These are phyloP conservation scores for Neonectria ditissima DNA, from an alignment of 2,329 filamentous ascomycete species.

Conservation along the genomic window DNA sequence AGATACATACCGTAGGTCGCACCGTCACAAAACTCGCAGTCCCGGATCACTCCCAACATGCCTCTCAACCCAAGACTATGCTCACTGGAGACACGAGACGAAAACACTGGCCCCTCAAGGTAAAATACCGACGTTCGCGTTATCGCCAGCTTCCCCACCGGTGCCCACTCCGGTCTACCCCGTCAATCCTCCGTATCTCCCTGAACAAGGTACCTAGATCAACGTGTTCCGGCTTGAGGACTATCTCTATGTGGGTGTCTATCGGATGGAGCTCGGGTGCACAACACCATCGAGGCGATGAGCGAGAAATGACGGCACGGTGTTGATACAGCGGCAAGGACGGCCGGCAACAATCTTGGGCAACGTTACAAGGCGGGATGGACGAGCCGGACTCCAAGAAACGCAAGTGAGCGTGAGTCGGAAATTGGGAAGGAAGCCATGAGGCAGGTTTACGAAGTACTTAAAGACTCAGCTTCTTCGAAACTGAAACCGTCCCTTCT, in stretches of 20 bases:
- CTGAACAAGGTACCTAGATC: slow-evolving; percentile 26
- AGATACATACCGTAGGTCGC: slow-evolving; percentile 11
- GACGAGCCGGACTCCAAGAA: slow-evolving; percentile 7
- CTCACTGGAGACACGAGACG: slow-evolving; percentile 42
- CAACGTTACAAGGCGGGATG: slow-evolving; percentile 23
- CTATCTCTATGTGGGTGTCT: not conserved
- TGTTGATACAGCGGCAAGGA: slow-evolving; percentile 36
- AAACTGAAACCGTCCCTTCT: slow-evolving; percentile 4
- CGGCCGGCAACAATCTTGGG: slow-evolving; percentile 22
- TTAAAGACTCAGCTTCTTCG: slow-evolving; percentile 33
- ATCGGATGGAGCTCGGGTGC: slow-evolving; percentile 29
- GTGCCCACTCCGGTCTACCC: slow-evolving; percentile 31
- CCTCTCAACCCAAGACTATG: slow-evolving; percentile 5
- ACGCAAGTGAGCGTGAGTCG: slow-evolving; percentile 8
- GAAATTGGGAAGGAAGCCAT: not conserved
- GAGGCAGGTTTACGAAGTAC: slow-evolving; percentile 25
- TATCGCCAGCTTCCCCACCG: slow-evolving; percentile 44
- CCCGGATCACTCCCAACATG: slow-evolving; percentile 16
- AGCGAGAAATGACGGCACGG: slow-evolving; percentile 35
- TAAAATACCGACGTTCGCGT: slow-evolving; percentile 48
- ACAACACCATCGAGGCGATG: slow-evolving; percentile 29
- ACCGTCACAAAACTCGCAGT: slow-evolving; percentile 22
- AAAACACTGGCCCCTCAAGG: slow-evolving; percentile 43
- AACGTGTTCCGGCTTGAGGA: slow-evolving; percentile 25
- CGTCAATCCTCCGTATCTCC: slow-evolving; percentile 30